These are phyloP conservation scores for Prunus yedoensis DNA, from an alignment of 331 rosid genomes.

Conservation along the genomic window DNA sequence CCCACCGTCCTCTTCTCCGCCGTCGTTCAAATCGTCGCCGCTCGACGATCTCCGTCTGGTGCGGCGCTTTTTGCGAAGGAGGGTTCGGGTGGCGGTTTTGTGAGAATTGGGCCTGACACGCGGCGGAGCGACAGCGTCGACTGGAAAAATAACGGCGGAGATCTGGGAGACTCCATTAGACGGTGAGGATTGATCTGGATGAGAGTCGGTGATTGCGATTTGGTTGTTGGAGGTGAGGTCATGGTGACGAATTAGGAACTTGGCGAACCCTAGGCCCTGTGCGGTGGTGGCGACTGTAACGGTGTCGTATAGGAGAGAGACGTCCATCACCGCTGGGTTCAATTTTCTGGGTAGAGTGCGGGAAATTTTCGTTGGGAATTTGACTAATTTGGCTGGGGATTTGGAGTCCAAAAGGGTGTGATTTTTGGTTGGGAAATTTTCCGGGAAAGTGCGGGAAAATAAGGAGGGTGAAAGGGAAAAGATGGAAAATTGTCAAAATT, in stretches of 20 bases:
- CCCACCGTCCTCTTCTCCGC: constrained; percentile 29
- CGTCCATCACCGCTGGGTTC: constrained; percentile 31
- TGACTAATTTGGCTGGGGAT: neutral
- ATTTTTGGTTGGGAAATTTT: neutral
- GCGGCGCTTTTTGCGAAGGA: constrained; percentile 61
- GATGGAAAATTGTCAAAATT: neutral
- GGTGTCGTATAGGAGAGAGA: constrained; percentile 40
- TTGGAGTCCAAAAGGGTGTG: neutral
- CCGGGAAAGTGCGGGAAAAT: constrained; percentile 20
- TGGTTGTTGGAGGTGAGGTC: constrained; percentile 29
- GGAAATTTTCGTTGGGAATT: neutral
- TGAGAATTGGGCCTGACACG: constrained; percentile 44
- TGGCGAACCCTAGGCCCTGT: constrained; percentile 49
- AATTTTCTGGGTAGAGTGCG: neutral
- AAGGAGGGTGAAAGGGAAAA: neutral
- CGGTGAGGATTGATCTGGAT: constrained; percentile 33
- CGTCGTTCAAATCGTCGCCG: constrained; percentile 41
- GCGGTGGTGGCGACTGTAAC: constrained; percentile 39
- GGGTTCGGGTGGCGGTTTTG: constrained; percentile 45
- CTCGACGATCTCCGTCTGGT: constrained; percentile 47
- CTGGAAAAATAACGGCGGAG: constrained; percentile 50
- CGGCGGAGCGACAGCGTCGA: constrained; percentile 70
- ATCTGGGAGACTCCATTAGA: constrained; percentile 36
- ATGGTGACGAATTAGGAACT: constrained; percentile 40
- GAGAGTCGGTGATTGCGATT: constrained; percentile 35